Evolutionary conservation across 2,329 filamentous ascomycete genomes (phyloP).

Genomic region (Aspergillus sojae): DNA sequence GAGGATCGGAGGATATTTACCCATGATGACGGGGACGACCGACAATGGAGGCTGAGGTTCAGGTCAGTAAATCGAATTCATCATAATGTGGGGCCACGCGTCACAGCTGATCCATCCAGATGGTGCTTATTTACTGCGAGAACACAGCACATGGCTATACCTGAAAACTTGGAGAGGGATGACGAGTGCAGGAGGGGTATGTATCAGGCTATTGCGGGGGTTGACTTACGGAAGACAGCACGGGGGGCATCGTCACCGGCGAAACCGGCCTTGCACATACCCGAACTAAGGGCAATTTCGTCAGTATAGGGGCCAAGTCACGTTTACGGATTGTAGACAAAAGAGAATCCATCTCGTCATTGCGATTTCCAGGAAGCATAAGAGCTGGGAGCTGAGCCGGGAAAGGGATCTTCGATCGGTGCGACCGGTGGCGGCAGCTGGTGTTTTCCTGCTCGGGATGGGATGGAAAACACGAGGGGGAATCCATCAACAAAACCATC

Average conservation of each 20-base stretch:
- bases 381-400: neutral
- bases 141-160: neutral
- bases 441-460: slow-evolving; percentile 11
- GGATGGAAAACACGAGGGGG: slow-evolving; percentile 10
- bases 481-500: slow-evolving; percentile 13
- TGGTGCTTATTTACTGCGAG: neutral
- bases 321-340: neutral
- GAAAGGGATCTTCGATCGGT: slow-evolving; percentile 1
- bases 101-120: neutral
- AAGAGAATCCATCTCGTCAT: slow-evolving; percentile 2
- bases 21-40: slow-evolving; percentile 99
- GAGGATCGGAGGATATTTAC: slow-evolving; percentile 61
- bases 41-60: slow-evolving; percentile 85
- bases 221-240: slow-evolving; percentile 98
- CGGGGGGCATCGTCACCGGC: slow-evolving; percentile 99
- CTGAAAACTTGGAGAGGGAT: neutral
- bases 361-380: neutral
- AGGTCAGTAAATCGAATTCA: slow-evolving; percentile 24
- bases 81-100: neutral
- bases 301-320: slow-evolving; percentile 17
- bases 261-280: slow-evolving; percentile 99
- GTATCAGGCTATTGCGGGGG: slow-evolving; percentile 27
- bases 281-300: slow-evolving; percentile 68
- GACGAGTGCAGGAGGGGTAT: slow-evolving; percentile 18
- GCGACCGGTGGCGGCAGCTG: slow-evolving; percentile 14